These are phyloP conservation scores for Brassica carinata DNA, from an alignment of 345 rosid genomes.

Conservation along the genomic window DNA sequence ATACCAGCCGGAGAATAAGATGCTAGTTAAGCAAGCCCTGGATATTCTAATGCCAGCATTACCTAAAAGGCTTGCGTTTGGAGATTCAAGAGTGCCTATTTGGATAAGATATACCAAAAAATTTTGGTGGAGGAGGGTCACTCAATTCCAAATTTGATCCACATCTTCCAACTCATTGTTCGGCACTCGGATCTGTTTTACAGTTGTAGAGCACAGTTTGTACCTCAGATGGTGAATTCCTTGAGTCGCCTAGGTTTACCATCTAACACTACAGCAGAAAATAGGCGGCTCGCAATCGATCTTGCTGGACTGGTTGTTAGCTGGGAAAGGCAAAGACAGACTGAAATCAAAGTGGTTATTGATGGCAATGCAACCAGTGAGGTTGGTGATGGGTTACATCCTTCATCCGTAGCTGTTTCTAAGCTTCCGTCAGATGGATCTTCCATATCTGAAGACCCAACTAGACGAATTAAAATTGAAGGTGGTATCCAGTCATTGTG, in stretches of 20 bases:
- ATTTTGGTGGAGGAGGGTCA: conserved; percentile 98
- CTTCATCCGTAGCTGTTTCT: conserved; percentile 53
- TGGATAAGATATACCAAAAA: conserved; percentile 97
- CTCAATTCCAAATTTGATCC: conserved; percentile 90
- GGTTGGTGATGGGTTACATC: conserved; percentile 56
- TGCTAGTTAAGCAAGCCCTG: conserved; percentile 97
- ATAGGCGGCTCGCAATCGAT: conserved; percentile 95
- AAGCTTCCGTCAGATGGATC: conserved; percentile 74
- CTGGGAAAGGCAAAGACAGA: conserved; percentile 96
- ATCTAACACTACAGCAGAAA: conserved; percentile 84
- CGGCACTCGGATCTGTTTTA: conserved; percentile 95
- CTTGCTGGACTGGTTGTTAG: conserved; percentile 98
- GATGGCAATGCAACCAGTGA: conserved; percentile 61
- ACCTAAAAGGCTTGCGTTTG: conserved; percentile 87
- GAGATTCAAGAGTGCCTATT: conserved; percentile 95
- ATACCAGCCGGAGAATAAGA: conserved; percentile 93
- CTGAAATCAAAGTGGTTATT: conserved; percentile 63
- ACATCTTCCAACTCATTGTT: conserved; percentile 95
- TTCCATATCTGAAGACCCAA: conserved; percentile 72
- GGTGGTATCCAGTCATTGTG: conserved; percentile 87
- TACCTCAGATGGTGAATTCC: conserved; percentile 99
- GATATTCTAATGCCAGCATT: conserved; percentile 97
- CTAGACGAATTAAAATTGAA: conserved; percentile 81
- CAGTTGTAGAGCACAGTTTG: conserved; percentile 95
- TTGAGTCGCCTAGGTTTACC: conserved; percentile 97